These are phyloP conservation scores for Harringtonia lauricola DNA, from an alignment of 2,329 filamentous ascomycete genomes.

Conservation along the genomic window DNA sequence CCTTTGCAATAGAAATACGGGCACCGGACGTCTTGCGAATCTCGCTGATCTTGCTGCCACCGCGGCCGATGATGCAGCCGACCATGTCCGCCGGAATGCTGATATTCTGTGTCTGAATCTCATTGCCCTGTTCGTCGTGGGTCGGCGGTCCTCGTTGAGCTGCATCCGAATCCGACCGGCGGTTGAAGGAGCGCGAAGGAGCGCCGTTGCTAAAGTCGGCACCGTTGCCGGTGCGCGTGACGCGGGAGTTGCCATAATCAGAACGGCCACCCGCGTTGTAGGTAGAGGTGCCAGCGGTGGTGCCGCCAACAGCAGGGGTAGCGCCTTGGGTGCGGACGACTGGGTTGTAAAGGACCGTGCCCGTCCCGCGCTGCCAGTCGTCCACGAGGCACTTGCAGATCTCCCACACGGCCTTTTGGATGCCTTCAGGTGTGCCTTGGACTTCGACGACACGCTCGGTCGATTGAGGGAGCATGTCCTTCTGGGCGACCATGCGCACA, in stretches of 20 bases:
- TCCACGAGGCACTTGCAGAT: slow-evolving; percentile 98
- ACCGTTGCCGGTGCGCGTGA: slow-evolving; percentile 92
- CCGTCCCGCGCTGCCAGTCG: slow-evolving; percentile 93
- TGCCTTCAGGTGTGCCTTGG: slow-evolving; percentile 86
- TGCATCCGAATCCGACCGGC: slow-evolving; percentile 76
- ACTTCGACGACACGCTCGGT: slow-evolving; percentile 97
- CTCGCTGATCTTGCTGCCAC: slow-evolving; percentile 94
- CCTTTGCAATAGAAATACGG: slow-evolving; percentile 94
- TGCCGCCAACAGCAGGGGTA: slow-evolving; percentile 33
- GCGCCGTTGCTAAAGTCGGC: slow-evolving; percentile 87
- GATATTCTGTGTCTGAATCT: slow-evolving; percentile 98
- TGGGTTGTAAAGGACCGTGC: slow-evolving; percentile 95
- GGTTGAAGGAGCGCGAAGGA: slow-evolving; percentile 53
- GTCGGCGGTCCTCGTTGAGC: slow-evolving; percentile 71
- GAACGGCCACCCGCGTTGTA: slow-evolving; percentile 30
- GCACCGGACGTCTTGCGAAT: slow-evolving; percentile 95
- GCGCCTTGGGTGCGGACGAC: slow-evolving; percentile 73
- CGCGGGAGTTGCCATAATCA: slow-evolving; percentile 56
- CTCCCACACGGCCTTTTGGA: slow-evolving; percentile 95
- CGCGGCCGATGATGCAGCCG: slow-evolving; percentile 95
- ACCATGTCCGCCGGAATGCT: slow-evolving; percentile 99
- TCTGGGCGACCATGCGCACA: slow-evolving; percentile 98
- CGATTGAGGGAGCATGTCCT: slow-evolving; percentile 98
- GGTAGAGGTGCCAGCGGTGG: slow-evolving; percentile 20
- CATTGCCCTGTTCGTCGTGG: slow-evolving; percentile 91